phyloP scores from a whole-genome alignment of 2,329 filamentous ascomycete genomes.

The Metarhizium sp. region DNA sequence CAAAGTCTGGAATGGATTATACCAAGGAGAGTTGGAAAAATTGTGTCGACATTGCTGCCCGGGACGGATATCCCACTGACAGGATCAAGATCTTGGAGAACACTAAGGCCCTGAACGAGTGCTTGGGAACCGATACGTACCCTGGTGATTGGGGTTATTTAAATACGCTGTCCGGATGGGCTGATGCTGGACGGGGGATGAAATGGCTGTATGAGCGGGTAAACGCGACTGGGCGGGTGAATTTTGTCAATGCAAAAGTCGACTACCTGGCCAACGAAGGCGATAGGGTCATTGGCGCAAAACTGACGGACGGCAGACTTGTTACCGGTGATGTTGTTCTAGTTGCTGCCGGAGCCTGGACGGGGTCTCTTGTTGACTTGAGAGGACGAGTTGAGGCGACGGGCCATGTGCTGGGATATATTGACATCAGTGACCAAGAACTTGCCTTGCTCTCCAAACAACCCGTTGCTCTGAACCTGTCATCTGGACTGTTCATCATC shows the following conservation, averaged over 20 bases:
- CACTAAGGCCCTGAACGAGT: conserved; percentile 31
- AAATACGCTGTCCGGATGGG: conserved; percentile 71
- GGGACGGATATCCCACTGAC: conserved; percentile 26
- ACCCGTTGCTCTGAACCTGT: conserved; percentile 66
- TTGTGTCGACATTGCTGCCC: conserved; percentile 37
- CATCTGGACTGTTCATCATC: conserved; percentile 64
- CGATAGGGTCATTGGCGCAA: conserved; percentile 43
- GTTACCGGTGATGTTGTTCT: conserved; percentile 61
- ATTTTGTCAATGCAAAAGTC: conserved; percentile 43
- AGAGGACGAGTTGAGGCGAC: conserved; percentile 69
- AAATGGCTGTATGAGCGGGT: conserved; percentile 49
- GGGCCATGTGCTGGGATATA: conserved; percentile 71
- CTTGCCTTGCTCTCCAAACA: conserved; percentile 52
- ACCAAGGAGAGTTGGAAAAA: conserved; percentile 52
- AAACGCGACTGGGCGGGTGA: conserved; percentile 43
- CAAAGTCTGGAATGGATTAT: conserved; percentile 46
- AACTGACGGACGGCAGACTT: conserved; percentile 23
- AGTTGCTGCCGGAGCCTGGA: conserved; percentile 84
- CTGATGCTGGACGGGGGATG: conserved; percentile 65
- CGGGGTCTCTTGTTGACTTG: conserved; percentile 66
- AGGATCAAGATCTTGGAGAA: conserved; percentile 36
- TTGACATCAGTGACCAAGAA: conserved; percentile 64
- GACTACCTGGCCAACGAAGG: conserved; percentile 29
- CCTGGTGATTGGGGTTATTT: conserved; percentile 62
- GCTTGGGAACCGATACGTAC: conserved; percentile 37